Evolutionary conservation across 768 basidiomycete species (phyloP), one percentile per base, ranked within the genome.

Genomic region (Boletus subcaerulescens): DNA sequence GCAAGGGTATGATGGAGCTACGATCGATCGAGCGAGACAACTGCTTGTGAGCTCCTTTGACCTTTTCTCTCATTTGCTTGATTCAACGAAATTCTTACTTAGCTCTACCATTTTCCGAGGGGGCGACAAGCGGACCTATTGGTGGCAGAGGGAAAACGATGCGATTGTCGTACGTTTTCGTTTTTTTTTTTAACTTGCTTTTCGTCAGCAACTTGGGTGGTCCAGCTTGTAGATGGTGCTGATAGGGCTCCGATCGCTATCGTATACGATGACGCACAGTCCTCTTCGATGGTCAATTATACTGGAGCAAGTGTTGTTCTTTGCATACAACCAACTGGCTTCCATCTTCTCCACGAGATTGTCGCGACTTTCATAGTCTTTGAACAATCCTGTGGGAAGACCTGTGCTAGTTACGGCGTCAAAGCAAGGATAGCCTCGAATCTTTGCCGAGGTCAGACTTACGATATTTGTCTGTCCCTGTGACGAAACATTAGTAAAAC

Each of bases 311-410:
- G 13, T 18, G 6, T 48, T 10, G 18, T 52, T 38, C 42, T 64
- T 5, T 59, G 35, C 18, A 32, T 64, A 29, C 63, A 48, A 12
- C 63, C 57, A 11, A 50, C 52, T 11, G 63, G 63, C 11, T 64
- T 65, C 36, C 63, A 61, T 48, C 43, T 65, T 33, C 45, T 65
- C 20, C 50, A 31, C 15, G 60, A 65, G 33, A 41, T 64, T 20
- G 36, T 65, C 31, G 52, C 31, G 10, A 64, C 63, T 2, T 65
- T 61, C 46, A 33, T 56, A 17, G 32, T 61, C 31, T 59, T 55
- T 29, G 55, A 63, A 36, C 58, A 26, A 18, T 35, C 45, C 10
- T 44, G 24, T 22, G 32, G 26, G n/a, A 31, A 15, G 13, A 29
- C 8, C 14, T n/a, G 24, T 13, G 31, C 31, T 1, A 20, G 44